Conservation (phyloP, 2,329 filamentous ascomycete species). For the Colletotrichum cordylinicola region DNA sequence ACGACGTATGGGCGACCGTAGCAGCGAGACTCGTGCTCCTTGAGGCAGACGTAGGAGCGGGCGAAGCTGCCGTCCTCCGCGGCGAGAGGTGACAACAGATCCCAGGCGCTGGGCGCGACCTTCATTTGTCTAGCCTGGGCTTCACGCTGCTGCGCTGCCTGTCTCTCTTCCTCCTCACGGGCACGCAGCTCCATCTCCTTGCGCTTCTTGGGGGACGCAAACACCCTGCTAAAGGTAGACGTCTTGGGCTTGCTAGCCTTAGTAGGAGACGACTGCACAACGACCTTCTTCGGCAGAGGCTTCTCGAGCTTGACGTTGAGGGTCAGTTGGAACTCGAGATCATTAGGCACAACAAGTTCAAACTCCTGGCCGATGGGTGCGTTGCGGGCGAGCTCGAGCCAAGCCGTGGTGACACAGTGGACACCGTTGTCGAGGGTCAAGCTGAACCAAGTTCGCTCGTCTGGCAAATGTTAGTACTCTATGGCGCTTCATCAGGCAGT, state of each 20-base stretch:
- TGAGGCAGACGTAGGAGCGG: conserved; percentile 90
- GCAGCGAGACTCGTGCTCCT: conserved; percentile 87
- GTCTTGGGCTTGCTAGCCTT: conserved; percentile 76
- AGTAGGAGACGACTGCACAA: conserved; percentile 54
- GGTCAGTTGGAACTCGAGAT: conserved; percentile 98
- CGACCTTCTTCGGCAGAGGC: conserved; percentile 65
- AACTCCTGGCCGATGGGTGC: conserved; percentile 98
- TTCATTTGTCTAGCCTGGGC: conserved; percentile 67
- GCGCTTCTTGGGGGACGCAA: conserved; percentile 94
- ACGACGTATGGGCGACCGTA: conserved; percentile 88
- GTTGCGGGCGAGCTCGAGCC: conserved; percentile 89
- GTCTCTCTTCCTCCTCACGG: conserved; percentile 81
- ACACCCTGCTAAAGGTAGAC: conserved; percentile 89
- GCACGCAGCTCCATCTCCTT: conserved; percentile 90
- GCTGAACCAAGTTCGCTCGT: conserved; percentile 92
- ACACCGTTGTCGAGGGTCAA: conserved; percentile 97
- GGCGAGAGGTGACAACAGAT: conserved; percentile 84
- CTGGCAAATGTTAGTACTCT: conserved; percentile 49
- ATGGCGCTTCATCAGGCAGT: not conserved
- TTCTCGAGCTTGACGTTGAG: conserved; percentile 94
- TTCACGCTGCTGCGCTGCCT: conserved; percentile 68
- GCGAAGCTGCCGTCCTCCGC: conserved; percentile 94
- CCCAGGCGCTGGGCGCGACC: conserved; percentile 77
- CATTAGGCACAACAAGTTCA: conserved; percentile 94
- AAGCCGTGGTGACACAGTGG: conserved; percentile 95